Conservation (phyloP, 2,329 filamentous ascomycete species). For the Monilinia aucupariae region DNA sequence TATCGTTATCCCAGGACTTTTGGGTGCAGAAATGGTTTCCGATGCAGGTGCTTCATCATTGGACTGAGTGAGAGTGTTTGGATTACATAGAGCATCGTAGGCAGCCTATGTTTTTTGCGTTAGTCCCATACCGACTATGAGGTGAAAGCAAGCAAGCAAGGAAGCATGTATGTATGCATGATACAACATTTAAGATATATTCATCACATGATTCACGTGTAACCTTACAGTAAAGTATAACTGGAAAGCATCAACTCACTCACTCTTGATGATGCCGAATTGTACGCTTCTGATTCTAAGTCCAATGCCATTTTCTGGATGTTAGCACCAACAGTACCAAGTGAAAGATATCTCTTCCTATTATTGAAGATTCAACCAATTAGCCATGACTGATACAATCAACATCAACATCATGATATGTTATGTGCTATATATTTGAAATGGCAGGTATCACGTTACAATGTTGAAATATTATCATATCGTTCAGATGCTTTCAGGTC, state of each 20-base stretch:
- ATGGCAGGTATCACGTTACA: slow-evolving; percentile 43
- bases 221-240: too few relatives aligned
- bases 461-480: slow-evolving; percentile 56
- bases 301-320: slow-evolving; percentile 51
- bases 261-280: slow-evolving; percentile 53
- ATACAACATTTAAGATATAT: too few relatives aligned
- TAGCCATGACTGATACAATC: too few relatives aligned
- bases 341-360: slow-evolving; percentile 32
- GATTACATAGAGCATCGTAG: slow-evolving; percentile 44
- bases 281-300: slow-evolving; percentile 60
- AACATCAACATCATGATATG: too few relatives aligned
- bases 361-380: not conserved
- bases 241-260: too few relatives aligned
- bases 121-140: not conserved
- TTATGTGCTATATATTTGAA: too few relatives aligned
- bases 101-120: slow-evolving; percentile 38
- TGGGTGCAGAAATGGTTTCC: slow-evolving; percentile 17
- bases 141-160: not conserved
- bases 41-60: slow-evolving; percentile 21
- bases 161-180: too few relatives aligned
- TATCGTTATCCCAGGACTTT: slow-evolving; percentile 42
- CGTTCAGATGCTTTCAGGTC: slow-evolving; percentile 42
- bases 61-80: slow-evolving; percentile 34
- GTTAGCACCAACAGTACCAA: slow-evolving; percentile 42
- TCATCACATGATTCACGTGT: too few relatives aligned